phyloP scores from a whole-genome alignment of 75 land plant genomes.

The Cupressus sempervirens region DNA sequence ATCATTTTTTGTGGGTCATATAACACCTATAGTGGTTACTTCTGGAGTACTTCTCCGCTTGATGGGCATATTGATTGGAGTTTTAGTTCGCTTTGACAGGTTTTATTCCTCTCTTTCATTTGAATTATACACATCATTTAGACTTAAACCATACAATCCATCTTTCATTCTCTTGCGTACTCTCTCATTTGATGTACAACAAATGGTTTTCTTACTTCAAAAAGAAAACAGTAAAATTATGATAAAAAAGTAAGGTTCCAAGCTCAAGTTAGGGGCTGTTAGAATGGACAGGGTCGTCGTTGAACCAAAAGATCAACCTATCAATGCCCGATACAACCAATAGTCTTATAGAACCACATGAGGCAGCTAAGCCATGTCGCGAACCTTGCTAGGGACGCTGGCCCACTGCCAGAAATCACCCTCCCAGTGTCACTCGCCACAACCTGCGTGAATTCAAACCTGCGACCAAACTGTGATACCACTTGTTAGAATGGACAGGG shows the following conservation, averaged over 20 bases:
- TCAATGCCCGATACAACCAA: too few species aligned
- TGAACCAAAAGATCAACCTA: too few species aligned
- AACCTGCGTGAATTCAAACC: too few species aligned
- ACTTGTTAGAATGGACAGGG: too few species aligned
- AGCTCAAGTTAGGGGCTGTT: neutral
- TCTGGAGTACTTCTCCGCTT: conserved; percentile 49
- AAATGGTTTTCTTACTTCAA: neutral
- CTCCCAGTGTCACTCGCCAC: too few species aligned
- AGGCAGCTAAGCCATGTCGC: too few species aligned
- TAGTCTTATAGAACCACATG: too few species aligned
- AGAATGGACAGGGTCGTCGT: too few species aligned
- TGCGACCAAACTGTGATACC: too few species aligned
- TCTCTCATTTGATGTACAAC: neutral
- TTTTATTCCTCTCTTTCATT: conserved; percentile 5
- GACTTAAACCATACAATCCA: neutral
- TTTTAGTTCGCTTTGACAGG: conserved; percentile 81
- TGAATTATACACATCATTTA: neutral
- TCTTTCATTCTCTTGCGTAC: too few species aligned
- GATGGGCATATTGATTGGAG: conserved; percentile 43
- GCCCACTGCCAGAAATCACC: too few species aligned
- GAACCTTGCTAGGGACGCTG: too few species aligned
- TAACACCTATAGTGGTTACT: conserved; percentile 54
- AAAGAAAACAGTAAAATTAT: neutral
- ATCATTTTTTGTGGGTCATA: conserved; percentile 64
- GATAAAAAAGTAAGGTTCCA: neutral